Evolutionary conservation across 1,284 basidiomycete genomes (phyloP), one percentile per base, ranked within the genome.

Genomic region (Melanopsichium pennsylvanicum): DNA sequence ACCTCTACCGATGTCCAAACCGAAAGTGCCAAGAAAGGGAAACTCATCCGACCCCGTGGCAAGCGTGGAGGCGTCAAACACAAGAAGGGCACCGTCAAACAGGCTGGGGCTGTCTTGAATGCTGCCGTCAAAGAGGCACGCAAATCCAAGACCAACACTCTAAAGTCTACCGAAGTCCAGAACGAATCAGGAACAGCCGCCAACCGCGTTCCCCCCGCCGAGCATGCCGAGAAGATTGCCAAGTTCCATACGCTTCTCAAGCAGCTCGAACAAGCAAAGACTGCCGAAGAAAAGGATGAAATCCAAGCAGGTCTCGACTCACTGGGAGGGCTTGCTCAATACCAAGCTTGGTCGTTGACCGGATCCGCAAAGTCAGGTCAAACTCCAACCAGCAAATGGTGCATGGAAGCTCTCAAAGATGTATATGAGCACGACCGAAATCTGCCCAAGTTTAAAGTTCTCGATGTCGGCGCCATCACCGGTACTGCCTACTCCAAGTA

Each of bases 391-490:
- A 72, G 71, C 27, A 79, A 79, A 33, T 79, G 78, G 78, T 70
- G 69, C 46, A 74, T 67, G 32, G 62, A 78, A 29, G 54, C 55
- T 23, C 51, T 81, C 29, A 56, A 49, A 32, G 45, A 29, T 27
- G 57, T 68, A 23, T 68, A 68, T 41, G n/a, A 38, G 45, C 64
- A 68, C 32, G 49, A 52, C n/a, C 44, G 58, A 22, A 13, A 52
- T 32, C 37, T 58, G 29, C 64, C 58, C 36, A 68, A 61, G 38
- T 39, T 70, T 38, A 23, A 55, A 1, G 50, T 83, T n/a, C 74
- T 84, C n/a, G 83, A 84, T 43, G 81, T 84, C 1, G 83, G 83
- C 2, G 82, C 82, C 8, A 82, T 84, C 38, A 73, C 73, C 16
- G 79, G 80, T n/a, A 81, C 80, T 1, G 66, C 77, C 3, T 82